Base-by-base conservation (phyloP, 2,329 filamentous ascomycete species). In the Aplosporella prunicola region DNA sequence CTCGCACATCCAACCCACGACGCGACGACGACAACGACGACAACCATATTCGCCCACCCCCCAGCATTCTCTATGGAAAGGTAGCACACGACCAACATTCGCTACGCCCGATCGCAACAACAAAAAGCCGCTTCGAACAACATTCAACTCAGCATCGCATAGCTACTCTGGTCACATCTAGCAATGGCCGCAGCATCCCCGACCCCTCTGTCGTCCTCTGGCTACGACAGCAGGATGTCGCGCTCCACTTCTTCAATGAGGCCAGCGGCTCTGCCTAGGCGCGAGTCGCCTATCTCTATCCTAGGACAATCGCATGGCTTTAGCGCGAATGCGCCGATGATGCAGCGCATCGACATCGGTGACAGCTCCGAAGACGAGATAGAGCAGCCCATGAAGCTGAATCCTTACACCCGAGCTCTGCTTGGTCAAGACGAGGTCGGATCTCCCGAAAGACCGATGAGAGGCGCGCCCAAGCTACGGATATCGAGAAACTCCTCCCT, bases 361-460 rank as follows among this genome's bases (percentile, higher is more conserved):
- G 88, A 94, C 55, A 94, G 85, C 67, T 94, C 88, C 16, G 89
- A 95, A 61, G 89, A 95, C 52, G 89, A 95, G 61, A 84, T 83
- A 11, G 81, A 85, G 48, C 53, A 64, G 36, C 87, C 87, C 51
- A 86, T 91, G 76, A 93, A 91, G 64, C 82, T 95, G 56, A 95
- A 87, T 57, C 87, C 88, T 51, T 75, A 91, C 47, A 93, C 89
- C 32, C 89, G 91, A 55, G 88, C 86, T 14, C 69, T 95, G 11
- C 70, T 95, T 32, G 60, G 61, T 15, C 67, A 69, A 38, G 62
- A 66, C 40, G 67, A 66, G 25, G 50, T 58, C 51, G 55, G 51
- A 15, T 60, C 58, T 23, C 58, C 58, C 5, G 54, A 58, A 35
- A 58, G 53, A n/a, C 37, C 33, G 16, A 14, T 11, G 6, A 29